phyloP scores from a whole-genome alignment of 306 rosid species.

The Cucurbita moschata region DNA sequence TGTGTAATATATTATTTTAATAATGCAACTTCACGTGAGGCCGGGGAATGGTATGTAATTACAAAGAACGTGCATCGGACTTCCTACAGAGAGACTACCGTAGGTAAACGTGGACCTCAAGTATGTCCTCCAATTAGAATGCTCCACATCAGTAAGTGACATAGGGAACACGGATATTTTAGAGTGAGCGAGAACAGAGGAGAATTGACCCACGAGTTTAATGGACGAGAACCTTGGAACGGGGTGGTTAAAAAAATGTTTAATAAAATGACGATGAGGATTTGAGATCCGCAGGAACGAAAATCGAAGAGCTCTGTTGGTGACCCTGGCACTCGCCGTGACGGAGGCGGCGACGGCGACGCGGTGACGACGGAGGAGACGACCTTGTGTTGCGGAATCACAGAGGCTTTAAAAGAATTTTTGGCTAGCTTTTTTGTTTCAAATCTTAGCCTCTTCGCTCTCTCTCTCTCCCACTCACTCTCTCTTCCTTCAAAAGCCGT shows the following conservation, averaged over 20 bases:
- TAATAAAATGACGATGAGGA: background rate
- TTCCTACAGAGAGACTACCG: background rate
- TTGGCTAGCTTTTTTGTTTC: background rate
- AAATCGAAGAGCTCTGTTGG: background rate
- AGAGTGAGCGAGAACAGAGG: background rate
- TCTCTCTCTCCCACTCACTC: background rate
- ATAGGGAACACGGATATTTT: background rate
- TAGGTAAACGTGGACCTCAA: background rate
- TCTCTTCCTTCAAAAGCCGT: background rate
- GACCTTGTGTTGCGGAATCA: background rate
- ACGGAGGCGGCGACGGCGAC: background rate
- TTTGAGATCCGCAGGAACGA: constrained; percentile 1
- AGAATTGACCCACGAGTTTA: background rate
- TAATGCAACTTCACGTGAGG: background rate
- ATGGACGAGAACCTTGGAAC: background rate
- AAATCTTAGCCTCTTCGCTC: background rate
- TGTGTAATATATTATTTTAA: background rate
- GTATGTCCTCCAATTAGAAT: accelerated
- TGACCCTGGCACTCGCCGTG: background rate
- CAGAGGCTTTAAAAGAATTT: background rate
- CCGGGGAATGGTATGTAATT: background rate
- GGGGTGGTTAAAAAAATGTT: background rate
- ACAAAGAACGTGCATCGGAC: background rate
- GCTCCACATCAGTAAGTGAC: background rate
- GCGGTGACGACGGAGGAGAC: background rate